Conservation (phyloP, 2,329 filamentous ascomycete genomes). For the Neoscytalidium dimidiatum region DNA sequence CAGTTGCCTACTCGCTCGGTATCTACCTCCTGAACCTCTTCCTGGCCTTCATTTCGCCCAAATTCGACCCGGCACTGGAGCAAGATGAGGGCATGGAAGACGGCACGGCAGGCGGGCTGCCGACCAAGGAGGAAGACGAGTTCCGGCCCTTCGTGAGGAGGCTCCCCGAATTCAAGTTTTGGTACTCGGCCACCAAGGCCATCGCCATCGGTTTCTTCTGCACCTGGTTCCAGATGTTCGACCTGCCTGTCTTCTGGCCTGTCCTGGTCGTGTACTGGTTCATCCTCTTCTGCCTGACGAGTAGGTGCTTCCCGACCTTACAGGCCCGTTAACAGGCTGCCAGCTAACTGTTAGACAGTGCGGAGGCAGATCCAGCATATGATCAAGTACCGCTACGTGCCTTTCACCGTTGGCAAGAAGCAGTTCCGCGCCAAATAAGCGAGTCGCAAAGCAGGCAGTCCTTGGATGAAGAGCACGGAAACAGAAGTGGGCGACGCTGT, state of each 20-base stretch:
- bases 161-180: constrained; percentile 99
- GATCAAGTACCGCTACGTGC: constrained; percentile 99
- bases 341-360: constrained; percentile 59
- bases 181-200: constrained; percentile 91
- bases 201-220: constrained; percentile 81
- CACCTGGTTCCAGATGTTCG: constrained; percentile 92
- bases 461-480: background rate
- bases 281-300: constrained; percentile 92
- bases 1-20: constrained; percentile 94
- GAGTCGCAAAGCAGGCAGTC: background rate
- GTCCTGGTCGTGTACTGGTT: constrained; percentile 98
- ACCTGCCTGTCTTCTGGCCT: constrained; percentile 98
- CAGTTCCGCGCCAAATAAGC: constrained; percentile 23
- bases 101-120: constrained; percentile 73
- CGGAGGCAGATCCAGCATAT: constrained; percentile 99
- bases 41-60: constrained; percentile 96
- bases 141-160: constrained; percentile 96
- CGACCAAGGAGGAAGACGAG: constrained; percentile 95
- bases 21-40: constrained; percentile 99
- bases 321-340: background rate
- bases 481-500: background rate
- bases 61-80: constrained; percentile 97
- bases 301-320: constrained; percentile 56
- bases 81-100: constrained; percentile 97
- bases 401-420: constrained; percentile 85